Conservation (phyloP, 306 rosid species). For the Rosa persica region DNA sequence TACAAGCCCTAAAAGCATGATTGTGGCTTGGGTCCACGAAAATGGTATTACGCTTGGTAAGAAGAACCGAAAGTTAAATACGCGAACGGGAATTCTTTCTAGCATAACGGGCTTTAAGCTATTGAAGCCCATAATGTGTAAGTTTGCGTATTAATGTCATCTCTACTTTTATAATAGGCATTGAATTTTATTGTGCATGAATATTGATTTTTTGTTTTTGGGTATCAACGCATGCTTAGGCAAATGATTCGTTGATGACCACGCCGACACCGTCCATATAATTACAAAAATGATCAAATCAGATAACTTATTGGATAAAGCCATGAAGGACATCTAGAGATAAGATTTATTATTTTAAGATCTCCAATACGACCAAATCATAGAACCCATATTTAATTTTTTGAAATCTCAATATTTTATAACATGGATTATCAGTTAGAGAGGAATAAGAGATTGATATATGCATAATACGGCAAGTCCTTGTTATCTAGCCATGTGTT, state of each 20-base stretch:
- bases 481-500: constrained; percentile 12
- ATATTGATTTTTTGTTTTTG: too few relatives aligned
- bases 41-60: too few relatives aligned
- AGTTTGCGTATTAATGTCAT: too few relatives aligned
- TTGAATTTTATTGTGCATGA: too few relatives aligned
- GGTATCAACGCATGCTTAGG: too few relatives aligned
- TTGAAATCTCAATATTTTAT: background rate
- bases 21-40: too few relatives aligned
- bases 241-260: constrained; percentile 11
- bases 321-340: background rate
- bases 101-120: too few relatives aligned
- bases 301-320: background rate
- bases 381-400: background rate
- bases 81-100: too few relatives aligned
- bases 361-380: background rate
- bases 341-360: background rate
- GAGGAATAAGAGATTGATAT: background rate
- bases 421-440: background rate
- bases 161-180: too few relatives aligned
- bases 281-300: background rate
- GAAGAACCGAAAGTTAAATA: too few relatives aligned
- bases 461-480: background rate
- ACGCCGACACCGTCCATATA: background rate
- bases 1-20: too few relatives aligned
- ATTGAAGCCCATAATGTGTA: too few relatives aligned